A percentile compares a stretch with the other conserved stretches of the same genome.
phyloP scores from a whole-genome alignment of 2,329 filamentous ascomycete species.

The Pyrenophora tritici-repentis region DNA sequence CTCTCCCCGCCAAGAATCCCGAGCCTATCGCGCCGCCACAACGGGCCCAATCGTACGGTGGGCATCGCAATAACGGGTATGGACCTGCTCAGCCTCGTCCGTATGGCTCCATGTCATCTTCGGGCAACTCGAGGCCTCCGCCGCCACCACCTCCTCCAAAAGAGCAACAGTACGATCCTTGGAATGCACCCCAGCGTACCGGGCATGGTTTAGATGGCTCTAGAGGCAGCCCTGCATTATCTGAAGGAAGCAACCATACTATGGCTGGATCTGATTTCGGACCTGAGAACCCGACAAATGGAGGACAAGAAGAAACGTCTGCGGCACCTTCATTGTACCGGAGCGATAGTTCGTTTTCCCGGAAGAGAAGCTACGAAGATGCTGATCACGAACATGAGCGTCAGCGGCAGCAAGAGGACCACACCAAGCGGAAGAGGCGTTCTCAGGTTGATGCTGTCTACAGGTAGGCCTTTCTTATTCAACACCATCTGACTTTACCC shows the following conservation, averaged over 20 bases:
- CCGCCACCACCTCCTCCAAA: conserved; percentile 32
- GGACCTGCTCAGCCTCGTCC: conserved; percentile 25
- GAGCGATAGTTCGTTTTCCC: conserved; percentile 39
- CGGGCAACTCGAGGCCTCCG: conserved; percentile 14
- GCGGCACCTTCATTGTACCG: conserved; percentile 28
- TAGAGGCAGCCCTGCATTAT: conserved; percentile 38
- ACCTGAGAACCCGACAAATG: conserved; percentile 27
- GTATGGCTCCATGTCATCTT: conserved; percentile 34
- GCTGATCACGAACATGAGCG: conserved; percentile 38
- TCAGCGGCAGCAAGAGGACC: conserved; percentile 44
- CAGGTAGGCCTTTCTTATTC: conserved; percentile 29
- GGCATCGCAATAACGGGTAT: conserved; percentile 18
- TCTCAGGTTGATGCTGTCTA: conserved; percentile 45
- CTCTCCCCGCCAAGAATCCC: neutral
- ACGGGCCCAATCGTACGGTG: conserved; percentile 31
- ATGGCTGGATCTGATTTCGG: conserved; percentile 44
- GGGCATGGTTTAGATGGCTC: conserved; percentile 23
- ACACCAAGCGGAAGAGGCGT: conserved; percentile 44
- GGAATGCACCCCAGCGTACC: conserved; percentile 28
- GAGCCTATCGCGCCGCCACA: conserved; percentile 16
- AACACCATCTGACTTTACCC: neutral
- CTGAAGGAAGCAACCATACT: conserved; percentile 43
- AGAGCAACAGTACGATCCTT: conserved; percentile 26
- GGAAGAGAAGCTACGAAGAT: conserved; percentile 47
- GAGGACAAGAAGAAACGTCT: conserved; percentile 14